Percentiles rank a stretch among this genome's conserved stretches.
Conservation (phyloP, 495 filamentous ascomycete species). For the Aspergillus biplanus region DNA sequence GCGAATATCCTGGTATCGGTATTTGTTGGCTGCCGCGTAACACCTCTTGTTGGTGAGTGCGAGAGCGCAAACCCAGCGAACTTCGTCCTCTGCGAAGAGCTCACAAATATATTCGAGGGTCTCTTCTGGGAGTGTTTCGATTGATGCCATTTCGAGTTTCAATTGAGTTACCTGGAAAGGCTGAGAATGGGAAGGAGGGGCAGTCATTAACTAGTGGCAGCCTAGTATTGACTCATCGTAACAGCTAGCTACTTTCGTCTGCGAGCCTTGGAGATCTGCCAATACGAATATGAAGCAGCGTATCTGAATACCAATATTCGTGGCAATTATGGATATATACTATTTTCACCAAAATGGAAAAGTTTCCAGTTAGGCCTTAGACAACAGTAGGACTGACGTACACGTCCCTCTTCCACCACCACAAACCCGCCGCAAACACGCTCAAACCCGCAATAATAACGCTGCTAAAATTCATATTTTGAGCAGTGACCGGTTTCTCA, state of each 20-base stretch:
- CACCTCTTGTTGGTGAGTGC: background rate
- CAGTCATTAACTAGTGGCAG: too few relatives aligned
- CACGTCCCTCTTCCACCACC: constrained; percentile 33
- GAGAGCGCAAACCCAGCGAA: background rate
- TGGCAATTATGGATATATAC: too few relatives aligned
- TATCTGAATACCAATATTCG: too few relatives aligned
- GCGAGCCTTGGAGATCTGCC: too few relatives aligned
- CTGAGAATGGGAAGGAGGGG: too few relatives aligned
- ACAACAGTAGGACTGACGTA: too few relatives aligned
- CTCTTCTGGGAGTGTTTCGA: constrained; percentile 1
- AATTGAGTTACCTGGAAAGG: too few relatives aligned
- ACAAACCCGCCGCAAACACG: constrained; percentile 44
- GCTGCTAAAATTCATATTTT: constrained; percentile 72
- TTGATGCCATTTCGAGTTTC: background rate
- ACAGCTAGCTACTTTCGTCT: too few relatives aligned
- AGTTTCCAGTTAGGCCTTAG: too few relatives aligned
- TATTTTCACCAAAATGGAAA: too few relatives aligned
- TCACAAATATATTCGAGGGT: background rate
- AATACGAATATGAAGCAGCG: too few relatives aligned
- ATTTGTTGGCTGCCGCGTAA: background rate
- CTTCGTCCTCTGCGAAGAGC: background rate
- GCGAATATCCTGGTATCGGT: background rate
- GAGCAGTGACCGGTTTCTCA: constrained; percentile 53
- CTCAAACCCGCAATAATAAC: constrained; percentile 64
- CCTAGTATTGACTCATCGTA: too few relatives aligned